Base-by-base conservation (phyloP, 2,329 filamentous ascomycete species). In the Paraconiothyrium sp. region DNA sequence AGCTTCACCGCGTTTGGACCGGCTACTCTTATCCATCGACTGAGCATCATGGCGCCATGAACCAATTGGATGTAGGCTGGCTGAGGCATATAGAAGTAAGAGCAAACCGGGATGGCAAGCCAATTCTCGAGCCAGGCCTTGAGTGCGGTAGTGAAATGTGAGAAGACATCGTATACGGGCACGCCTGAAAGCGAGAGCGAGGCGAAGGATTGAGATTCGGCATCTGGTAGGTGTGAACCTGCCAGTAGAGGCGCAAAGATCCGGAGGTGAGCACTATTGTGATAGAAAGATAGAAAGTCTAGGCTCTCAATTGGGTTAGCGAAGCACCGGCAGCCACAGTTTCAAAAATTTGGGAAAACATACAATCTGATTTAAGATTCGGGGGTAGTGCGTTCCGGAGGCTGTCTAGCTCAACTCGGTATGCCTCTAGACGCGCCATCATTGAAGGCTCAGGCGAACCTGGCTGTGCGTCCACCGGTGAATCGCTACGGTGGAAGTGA, bases 241-340 rank as follows among this genome's bases (percentile, higher is more conserved):
- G 48, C 54, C 20, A 61, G 59, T 54, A 57, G 54, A 57, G 59
- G 59, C 59, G 50, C 54, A 57, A 61, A 61, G 43, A 61, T 57
- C 54, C 48, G 47, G 22, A 61, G 59, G 47, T 54, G 43, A 57
- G 59, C 54, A 54, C 47, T 57, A 58, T 61, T 54, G 48, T 61
- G 27, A 58, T 61, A 58, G 54, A 54, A 57, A 54, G 59, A 61
- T 47, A 61, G 51, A 55, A 60, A 56, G 58, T 60, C 58, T 60
- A 27, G 44, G 58, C 58, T 60, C 56, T 24, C 47, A 58, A 57
- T 41, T 37, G 24, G 47, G 50, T 59, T 59, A 59, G 50, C 57
- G 39, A 54, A 54, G 58, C 51, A 59, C 57, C 32, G 39, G 50
- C 39, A 27, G 57, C 43, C 41, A 27, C 39, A 59, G 49, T 54